Conservation (phyloP, 2,329 filamentous ascomycete genomes). For the Sclerotinia nivalis region DNA sequence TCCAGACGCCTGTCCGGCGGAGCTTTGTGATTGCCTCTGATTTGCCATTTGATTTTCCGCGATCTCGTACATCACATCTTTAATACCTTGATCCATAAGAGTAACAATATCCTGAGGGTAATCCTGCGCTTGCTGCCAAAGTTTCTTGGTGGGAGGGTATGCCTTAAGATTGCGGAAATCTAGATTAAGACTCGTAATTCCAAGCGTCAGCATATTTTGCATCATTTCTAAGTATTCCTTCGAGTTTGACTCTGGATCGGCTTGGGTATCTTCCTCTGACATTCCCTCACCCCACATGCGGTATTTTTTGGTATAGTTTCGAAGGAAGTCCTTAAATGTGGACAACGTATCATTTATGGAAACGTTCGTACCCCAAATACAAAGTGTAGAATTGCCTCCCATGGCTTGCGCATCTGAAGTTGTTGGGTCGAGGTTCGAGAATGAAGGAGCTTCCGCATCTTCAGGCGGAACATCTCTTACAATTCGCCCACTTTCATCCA, state of each 20-base stretch:
- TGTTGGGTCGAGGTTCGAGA: slow-evolving; percentile 68
- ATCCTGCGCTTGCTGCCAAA: slow-evolving; percentile 92
- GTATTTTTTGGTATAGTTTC: slow-evolving; percentile 91
- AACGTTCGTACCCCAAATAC: slow-evolving; percentile 97
- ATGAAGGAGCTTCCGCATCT: slow-evolving; percentile 61
- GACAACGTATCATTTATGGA: slow-evolving; percentile 87
- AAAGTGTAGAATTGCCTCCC: slow-evolving; percentile 75
- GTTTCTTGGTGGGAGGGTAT: slow-evolving; percentile 87
- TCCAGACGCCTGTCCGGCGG: slow-evolving; percentile 49
- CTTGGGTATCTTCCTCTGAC: slow-evolving; percentile 70
- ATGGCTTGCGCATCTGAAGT: slow-evolving; percentile 90
- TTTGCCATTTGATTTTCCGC: slow-evolving; percentile 77
- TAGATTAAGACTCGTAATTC: slow-evolving; percentile 80
- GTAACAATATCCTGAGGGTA: slow-evolving; percentile 97
- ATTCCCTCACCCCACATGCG: slow-evolving; percentile 88
- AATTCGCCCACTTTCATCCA: slow-evolving; percentile 57
- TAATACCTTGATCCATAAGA: slow-evolving; percentile 91
- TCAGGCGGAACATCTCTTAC: slow-evolving; percentile 53
- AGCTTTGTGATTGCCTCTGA: slow-evolving; percentile 62
- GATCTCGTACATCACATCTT: slow-evolving; percentile 89
- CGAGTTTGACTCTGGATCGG: slow-evolving; percentile 69
- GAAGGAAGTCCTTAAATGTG: slow-evolving; percentile 87
- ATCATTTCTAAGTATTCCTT: slow-evolving; percentile 84
- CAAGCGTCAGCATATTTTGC: slow-evolving; percentile 87
- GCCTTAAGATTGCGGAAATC: slow-evolving; percentile 87